A percentile compares a stretch with the other conserved stretches of the same genome.
Evolutionary conservation across 306 rosid genomes (phyloP).

Genomic region (Purshia tridentata): DNA sequence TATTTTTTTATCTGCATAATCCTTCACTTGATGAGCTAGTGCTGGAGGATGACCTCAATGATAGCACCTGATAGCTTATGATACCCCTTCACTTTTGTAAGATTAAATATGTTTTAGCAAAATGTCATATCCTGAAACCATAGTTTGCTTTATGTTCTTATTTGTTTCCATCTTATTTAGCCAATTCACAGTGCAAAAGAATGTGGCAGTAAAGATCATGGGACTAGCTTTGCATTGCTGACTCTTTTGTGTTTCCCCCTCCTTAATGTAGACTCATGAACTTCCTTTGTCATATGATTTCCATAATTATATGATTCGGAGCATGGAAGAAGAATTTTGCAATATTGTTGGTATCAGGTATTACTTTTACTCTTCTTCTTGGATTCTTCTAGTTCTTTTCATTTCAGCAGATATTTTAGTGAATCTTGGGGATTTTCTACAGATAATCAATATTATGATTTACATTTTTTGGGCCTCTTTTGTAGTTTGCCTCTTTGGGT

Average conservation of each 20-base stretch:
- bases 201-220: slow-evolving; percentile 15
- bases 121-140: neutral
- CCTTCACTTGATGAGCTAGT: too few species aligned
- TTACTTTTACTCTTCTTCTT: slow-evolving; percentile 3
- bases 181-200: slow-evolving; percentile 19
- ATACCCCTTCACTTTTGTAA: neutral
- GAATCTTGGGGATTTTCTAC: neutral
- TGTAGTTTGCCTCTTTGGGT: slow-evolving; percentile 87
- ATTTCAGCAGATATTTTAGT: neutral
- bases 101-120: neutral
- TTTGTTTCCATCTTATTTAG: slow-evolving; percentile 12
- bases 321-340: slow-evolving; percentile 95
- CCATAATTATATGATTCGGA: slow-evolving; percentile 89
- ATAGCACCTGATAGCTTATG: too few species aligned
- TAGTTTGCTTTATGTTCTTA: slow-evolving; percentile 2
- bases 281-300: slow-evolving; percentile 82
- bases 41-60: too few species aligned
- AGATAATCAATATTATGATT: slow-evolving; percentile 16
- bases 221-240: slow-evolving; percentile 27
- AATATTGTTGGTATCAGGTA: slow-evolving; percentile 89
- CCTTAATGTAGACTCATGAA: slow-evolving; percentile 56
- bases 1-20: too few species aligned
- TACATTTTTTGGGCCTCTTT: slow-evolving; percentile 27
- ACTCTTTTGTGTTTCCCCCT: slow-evolving; percentile 23
- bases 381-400: neutral